phyloP scores from a whole-genome alignment of 176 grass and related monocot genomes.

The Aechmea fasciata region DNA sequence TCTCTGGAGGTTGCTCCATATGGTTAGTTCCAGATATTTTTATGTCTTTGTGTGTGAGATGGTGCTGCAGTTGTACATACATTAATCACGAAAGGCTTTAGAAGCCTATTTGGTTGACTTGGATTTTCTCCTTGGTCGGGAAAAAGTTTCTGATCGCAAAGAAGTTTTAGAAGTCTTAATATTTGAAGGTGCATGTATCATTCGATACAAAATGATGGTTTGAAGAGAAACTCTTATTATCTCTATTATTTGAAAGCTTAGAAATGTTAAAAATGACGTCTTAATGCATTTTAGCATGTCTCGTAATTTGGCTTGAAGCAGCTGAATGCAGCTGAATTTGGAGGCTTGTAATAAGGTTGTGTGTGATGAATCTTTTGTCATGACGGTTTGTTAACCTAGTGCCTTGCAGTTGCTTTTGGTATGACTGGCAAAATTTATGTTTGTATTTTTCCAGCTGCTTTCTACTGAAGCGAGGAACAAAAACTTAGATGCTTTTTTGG shows the following conservation, averaged over 20 bases:
- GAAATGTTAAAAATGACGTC: no score
- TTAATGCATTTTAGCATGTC: no score
- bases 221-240: background rate
- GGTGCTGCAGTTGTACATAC: slow-evolving; percentile 44
- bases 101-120: slow-evolving; percentile 25
- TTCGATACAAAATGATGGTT: background rate
- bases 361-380: no score
- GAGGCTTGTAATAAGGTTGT: no score
- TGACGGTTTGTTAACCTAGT: no score
- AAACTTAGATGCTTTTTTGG: no score
- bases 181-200: slow-evolving; percentile 34
- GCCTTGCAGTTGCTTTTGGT: no score
- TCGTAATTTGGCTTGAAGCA: no score
- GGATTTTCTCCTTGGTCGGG: slow-evolving; percentile 38
- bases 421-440: no score
- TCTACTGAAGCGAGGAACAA: no score
- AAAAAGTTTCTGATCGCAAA: slow-evolving; percentile 28
- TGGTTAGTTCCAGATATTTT: slow-evolving; percentile 44
- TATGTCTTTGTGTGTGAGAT: slow-evolving; percentile 20
- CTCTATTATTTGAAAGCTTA: background rate
- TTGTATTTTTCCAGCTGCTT: no score
- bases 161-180: slow-evolving; percentile 29
- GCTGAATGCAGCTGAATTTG: no score
- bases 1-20: slow-evolving; percentile 33
- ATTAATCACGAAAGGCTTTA: slow-evolving; percentile 39